Evolutionary conservation across 176 grass and related monocot genomes (phyloP), one percentile per base, ranked within the genome.

Genomic region (Carex parvula): DNA sequence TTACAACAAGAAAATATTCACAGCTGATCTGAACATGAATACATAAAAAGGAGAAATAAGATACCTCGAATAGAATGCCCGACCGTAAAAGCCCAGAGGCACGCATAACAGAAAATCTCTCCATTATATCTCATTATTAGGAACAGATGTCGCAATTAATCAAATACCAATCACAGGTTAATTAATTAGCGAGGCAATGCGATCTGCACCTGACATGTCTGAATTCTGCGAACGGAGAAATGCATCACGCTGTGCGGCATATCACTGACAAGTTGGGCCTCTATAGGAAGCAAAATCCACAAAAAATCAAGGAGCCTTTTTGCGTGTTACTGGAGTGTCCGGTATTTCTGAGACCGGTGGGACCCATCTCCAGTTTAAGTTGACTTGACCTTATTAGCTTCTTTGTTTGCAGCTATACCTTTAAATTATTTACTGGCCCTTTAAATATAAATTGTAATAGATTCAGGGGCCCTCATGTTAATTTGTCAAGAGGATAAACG

Each of bases 71-170:
- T 60, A 39, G 77, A 60, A 60, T 4, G 18, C 30, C 8, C n/a
- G 16, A 24, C 53, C 18, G 56, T 60, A 41, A 60, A 80, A 57
- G 77, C 53, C 77, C 54, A 80, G 2, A 37, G 77, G 57, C 54
- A 61, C 56, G 56, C 78, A 80, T 80, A 80, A 80, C 78, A 42
- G 78, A 80, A 61, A 80, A 80, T 61, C 18, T 60, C 24, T n/a
- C 35, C 16, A 80, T 62, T 61, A 37, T 54, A 37, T 80, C 3
- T 59, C 26, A 59, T 61, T 37, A 80, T 37, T 80, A 37, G 58
- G 24, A 41, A 62, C 6, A 62, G 32, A 58, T 20, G n/a, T 61
- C 48, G 35, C 48, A 62, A 41, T 62, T 80, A 80, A 60, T 61
- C 58, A 62, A 60, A 41, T 80, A 13, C 55, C 78, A 60, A 60